Evolutionary conservation across 345 rosid genomes (phyloP).

Genomic region (Erucastrum elatum): DNA sequence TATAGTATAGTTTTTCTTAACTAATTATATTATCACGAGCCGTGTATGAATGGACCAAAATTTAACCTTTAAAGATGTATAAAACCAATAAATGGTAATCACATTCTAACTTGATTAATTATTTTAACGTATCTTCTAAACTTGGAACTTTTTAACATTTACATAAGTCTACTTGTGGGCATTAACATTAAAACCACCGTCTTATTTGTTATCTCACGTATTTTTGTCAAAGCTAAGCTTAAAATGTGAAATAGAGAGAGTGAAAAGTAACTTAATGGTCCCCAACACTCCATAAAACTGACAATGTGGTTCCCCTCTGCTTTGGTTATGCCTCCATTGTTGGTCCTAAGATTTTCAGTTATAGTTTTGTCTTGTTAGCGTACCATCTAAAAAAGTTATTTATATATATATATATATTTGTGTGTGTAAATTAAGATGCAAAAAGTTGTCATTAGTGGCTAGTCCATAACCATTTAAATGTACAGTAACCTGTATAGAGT

Average conservation of each 20-base stretch:
- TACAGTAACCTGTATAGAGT: conserved; percentile 35
- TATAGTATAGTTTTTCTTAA: neutral
- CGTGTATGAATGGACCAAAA: neutral
- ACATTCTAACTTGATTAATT: neutral
- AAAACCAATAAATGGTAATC: conserved; percentile 15
- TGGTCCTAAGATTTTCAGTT: conserved; percentile 29
- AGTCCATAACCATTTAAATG: conserved; percentile 37
- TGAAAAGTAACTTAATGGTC: conserved; percentile 28
- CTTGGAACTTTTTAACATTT: conserved; percentile 39
- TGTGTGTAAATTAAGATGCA: conserved; percentile 16
- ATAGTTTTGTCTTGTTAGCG: conserved; percentile 24
- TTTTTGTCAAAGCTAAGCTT: conserved; percentile 34
- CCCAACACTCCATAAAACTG: conserved; percentile 34
- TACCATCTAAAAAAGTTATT: neutral
- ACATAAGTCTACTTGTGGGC: conserved; percentile 39
- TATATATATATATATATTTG: neutral
- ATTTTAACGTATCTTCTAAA: conserved; percentile 31
- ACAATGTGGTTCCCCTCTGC: conserved; percentile 41
- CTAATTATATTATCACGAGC: neutral
- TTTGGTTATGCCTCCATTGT: conserved; percentile 39
- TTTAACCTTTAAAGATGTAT: neutral
- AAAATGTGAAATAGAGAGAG: conserved; percentile 36
- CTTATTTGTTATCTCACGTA: neutral
- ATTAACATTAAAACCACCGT: conserved; percentile 33
- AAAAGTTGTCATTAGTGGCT: conserved; percentile 28